Conservation (phyloP, 2,329 filamentous ascomycete species). For the Diaporthe longicolla region DNA sequence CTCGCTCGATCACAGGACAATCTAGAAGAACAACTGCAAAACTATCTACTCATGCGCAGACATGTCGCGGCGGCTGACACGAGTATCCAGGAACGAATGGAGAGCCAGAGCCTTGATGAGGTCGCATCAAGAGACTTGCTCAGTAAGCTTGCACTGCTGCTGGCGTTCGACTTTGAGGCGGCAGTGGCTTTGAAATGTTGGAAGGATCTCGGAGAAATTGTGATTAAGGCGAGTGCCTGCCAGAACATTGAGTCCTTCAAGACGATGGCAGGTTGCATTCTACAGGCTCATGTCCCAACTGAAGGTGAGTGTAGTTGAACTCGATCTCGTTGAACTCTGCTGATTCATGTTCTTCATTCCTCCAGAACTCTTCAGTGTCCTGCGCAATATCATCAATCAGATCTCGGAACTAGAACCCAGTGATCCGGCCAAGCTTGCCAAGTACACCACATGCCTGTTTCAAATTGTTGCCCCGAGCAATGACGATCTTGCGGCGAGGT, state of each 20-base stretch:
- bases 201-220: conserved; percentile 74
- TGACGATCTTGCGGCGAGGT: conserved; percentile 67
- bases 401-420: conserved; percentile 72
- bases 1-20: conserved; percentile 67
- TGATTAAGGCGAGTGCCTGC: conserved; percentile 65
- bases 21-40: conserved; percentile 65
- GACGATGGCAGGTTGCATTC: conserved; percentile 75
- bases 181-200: conserved; percentile 76
- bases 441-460: conserved; percentile 85
- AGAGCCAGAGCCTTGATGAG: conserved; percentile 57
- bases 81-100: conserved; percentile 56
- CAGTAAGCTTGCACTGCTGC: conserved; percentile 74
- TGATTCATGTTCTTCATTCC: not conserved
- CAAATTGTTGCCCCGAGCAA: conserved; percentile 74
- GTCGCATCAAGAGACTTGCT: conserved; percentile 66
- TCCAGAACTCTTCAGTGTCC: conserved; percentile 64
- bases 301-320: conserved; percentile 57
- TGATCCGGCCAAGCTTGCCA: conserved; percentile 73
- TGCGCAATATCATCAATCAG: conserved; percentile 79
- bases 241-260: conserved; percentile 66
- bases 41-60: conserved; percentile 73
- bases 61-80: conserved; percentile 73
- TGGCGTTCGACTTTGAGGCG: conserved; percentile 86
- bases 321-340: not conserved
- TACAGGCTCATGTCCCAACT: conserved; percentile 67